Evolutionary conservation across 192 early-diverging fungal species (phyloP).

Genomic region (Rhizophagus clarus): DNA sequence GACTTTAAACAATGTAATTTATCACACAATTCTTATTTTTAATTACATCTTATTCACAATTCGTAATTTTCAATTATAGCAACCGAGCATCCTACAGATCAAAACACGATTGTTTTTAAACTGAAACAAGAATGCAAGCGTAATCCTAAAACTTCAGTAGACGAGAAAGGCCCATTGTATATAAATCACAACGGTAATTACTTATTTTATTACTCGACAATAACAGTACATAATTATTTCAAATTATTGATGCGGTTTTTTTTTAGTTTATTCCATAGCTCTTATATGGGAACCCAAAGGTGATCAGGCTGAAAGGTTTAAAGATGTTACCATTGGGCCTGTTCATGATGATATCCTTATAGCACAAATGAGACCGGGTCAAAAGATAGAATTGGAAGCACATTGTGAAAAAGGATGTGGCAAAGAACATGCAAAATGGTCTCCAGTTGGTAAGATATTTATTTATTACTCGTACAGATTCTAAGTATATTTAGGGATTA

Average conservation of each 20-base stretch:
- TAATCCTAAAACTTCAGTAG: constrained; percentile 59
- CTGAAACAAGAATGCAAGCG: constrained; percentile 72
- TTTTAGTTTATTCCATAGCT: constrained; percentile 69
- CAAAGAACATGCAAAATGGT: constrained; percentile 97
- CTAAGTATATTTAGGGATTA: neutral
- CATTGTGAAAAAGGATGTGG: constrained; percentile 94
- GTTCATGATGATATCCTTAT: constrained; percentile 93
- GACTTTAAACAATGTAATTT: constrained; percentile 65
- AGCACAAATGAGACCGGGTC: constrained; percentile 90
- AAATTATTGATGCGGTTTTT: neutral
- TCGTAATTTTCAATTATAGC: constrained; percentile 28
- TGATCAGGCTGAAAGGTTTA: constrained; percentile 77
- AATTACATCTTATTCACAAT: too few species aligned
- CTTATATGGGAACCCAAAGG: constrained; percentile 91
- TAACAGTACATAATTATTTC: neutral
- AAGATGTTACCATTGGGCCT: constrained; percentile 66
- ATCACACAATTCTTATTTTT: neutral
- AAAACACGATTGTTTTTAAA: constrained; percentile 92
- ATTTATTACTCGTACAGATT: neutral
- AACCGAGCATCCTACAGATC: constrained; percentile 82
- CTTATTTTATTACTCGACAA: neutral
- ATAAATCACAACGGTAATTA: constrained; percentile 65
- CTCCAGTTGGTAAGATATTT: constrained; percentile 71
- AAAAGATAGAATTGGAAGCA: constrained; percentile 79
- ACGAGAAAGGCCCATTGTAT: constrained; percentile 78